Base-by-base conservation (phyloP, 1,284 basidiomycete species). In the Ustilago nuda region DNA sequence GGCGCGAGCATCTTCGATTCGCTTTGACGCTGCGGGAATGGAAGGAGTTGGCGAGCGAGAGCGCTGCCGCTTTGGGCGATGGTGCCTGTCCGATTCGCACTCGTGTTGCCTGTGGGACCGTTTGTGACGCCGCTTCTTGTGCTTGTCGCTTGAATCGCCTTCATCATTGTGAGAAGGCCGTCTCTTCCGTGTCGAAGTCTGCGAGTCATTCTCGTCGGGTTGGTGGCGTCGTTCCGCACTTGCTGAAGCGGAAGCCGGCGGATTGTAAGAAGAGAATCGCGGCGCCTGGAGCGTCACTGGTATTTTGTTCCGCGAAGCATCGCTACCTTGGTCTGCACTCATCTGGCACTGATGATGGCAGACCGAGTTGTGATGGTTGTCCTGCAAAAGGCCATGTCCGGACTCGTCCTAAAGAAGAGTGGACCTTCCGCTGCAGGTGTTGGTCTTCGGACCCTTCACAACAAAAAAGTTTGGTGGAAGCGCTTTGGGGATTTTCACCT, bases 321-420 rank as follows among this genome's bases (percentile, higher is more conserved):
- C 54, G 56, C 23, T 39, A 5, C 33, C 60, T 57, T 61, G 64
- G 65, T 56, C 70, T 64, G 61, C 65, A 55, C 54, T 64, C 70
- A 72, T 67, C 41, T 50, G 17, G 39, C 13, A 32, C 17, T 35
- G 37, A 55, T 57, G 56, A 19, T 32, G 57, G 61, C 65, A 72
- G 70, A 72, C 65, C 69, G 56, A 61, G 58, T 51, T 8, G 15
- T 45, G 43, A 19, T 45, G n/a, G 43, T 45, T 5, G 43, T 45
- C 13, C 36, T 37, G 1, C 13, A 13, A 37, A 13, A 37, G 36
- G 36, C 3, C 9, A 37, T 37, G 36, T 13, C 36, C 36, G 36
- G 36, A 37, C 36, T 9, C 9, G 36, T 37, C 36, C 36, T 37
- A 2, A 13, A 37, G 36, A 50, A 19, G n/a, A 2, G 11, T 17